phyloP scores from a whole-genome alignment of 352 stramenopile species.

The Globisporangium alternatum region DNA sequence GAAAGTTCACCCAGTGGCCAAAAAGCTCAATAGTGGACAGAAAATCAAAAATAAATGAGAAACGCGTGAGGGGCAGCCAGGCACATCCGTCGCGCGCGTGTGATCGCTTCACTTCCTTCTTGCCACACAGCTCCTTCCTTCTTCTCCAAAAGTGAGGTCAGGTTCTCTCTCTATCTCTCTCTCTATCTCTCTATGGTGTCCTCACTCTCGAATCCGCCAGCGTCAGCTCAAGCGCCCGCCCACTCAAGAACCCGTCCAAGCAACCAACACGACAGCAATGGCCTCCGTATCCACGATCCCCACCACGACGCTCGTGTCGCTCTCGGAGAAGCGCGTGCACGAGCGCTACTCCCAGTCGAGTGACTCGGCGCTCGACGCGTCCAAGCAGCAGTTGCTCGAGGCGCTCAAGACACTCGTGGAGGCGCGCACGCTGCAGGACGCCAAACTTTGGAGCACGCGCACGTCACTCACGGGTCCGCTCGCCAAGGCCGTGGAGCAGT shows the following conservation, averaged over 20 bases:
- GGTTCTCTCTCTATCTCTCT: too few species aligned
- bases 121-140: too few species aligned
- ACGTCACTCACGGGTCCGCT: conserved; percentile 14
- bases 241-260: neutral
- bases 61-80: neutral
- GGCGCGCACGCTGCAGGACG: conserved; percentile 13
- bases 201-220: conserved; percentile 9
- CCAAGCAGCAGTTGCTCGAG: conserved; percentile 15
- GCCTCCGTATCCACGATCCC: conserved; percentile 1
- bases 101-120: neutral
- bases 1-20: too few species aligned
- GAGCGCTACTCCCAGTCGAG: conserved; percentile 15
- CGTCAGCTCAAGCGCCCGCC: neutral
- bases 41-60: neutral
- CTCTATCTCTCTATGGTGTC: too few species aligned
- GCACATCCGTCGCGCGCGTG: neutral
- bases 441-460: conserved; percentile 20
- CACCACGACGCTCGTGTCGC: conserved; percentile 7
- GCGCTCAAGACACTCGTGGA: conserved; percentile 14
- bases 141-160: neutral
- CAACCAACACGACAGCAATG: neutral
- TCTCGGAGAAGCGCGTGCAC: conserved; percentile 13
- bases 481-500: conserved; percentile 17
- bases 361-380: conserved; percentile 7
- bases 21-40: too few species aligned